phyloP scores from a whole-genome alignment of 352 stramenopile genomes.

The Pythium biforme region DNA sequence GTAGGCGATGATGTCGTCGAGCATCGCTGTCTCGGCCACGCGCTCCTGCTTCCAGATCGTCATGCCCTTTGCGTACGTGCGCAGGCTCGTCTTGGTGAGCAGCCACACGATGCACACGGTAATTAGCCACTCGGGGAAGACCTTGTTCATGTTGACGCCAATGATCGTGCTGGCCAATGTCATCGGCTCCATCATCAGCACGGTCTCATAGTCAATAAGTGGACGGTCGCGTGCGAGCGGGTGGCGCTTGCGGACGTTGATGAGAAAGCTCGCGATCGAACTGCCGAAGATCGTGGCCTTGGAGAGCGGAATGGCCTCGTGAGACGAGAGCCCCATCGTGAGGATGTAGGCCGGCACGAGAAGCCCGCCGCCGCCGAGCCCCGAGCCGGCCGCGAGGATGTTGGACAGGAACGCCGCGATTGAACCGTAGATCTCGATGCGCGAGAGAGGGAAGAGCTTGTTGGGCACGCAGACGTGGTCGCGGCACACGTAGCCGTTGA shows the following conservation, averaged over 20 bases:
- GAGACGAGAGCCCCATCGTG: conserved; percentile 65
- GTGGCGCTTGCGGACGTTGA: conserved; percentile 66
- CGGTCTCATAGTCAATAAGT: conserved; percentile 84
- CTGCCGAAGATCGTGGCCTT: conserved; percentile 85
- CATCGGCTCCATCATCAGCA: conserved; percentile 86
- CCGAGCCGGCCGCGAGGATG: conserved; percentile 58
- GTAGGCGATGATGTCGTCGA: conserved; percentile 54
- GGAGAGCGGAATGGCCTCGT: conserved; percentile 80
- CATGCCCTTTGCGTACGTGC: conserved; percentile 67
- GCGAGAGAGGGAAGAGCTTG: conserved; percentile 58
- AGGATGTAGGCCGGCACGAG: conserved; percentile 82
- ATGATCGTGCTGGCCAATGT: conserved; percentile 85
- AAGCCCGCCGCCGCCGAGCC: conserved; percentile 71
- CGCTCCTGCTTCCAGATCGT: conserved; percentile 70
- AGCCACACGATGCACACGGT: conserved; percentile 76
- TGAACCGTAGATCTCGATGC: conserved; percentile 54
- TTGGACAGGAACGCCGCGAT: conserved; percentile 64
- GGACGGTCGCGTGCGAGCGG: conserved; percentile 56
- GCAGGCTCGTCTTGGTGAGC: conserved; percentile 63
- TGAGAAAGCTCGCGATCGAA: conserved; percentile 70
- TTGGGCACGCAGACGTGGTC: conserved; percentile 48
- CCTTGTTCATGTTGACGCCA: conserved; percentile 80
- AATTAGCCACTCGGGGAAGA: conserved; percentile 83
- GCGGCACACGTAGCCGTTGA: conserved; percentile 44
- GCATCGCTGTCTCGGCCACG: conserved; percentile 42